These are phyloP conservation scores for Colletotrichum chlorophyti DNA, from an alignment of 2,329 filamentous ascomycete genomes.

Conservation along the genomic window DNA sequence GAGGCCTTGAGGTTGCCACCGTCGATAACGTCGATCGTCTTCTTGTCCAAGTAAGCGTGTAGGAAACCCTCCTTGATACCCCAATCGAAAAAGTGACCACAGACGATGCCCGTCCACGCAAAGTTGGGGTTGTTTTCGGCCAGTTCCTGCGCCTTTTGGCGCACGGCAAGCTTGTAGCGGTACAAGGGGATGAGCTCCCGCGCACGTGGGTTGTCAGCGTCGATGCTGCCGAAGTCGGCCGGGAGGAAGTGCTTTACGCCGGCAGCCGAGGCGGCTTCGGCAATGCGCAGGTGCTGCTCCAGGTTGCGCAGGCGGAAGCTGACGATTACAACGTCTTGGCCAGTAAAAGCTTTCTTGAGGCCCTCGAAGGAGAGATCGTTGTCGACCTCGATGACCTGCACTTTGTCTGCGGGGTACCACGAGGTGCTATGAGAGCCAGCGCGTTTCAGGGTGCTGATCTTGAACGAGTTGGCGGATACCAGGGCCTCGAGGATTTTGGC, in stretches of 20 bases:
- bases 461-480: constrained; percentile 36
- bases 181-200: constrained; percentile 45
- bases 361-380: constrained; percentile 38
- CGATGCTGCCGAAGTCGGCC: constrained; percentile 49
- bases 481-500: constrained; percentile 40
- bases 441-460: constrained; percentile 42
- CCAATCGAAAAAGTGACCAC: constrained; percentile 51
- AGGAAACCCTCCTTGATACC: constrained; percentile 43
- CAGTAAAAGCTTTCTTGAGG: constrained; percentile 39
- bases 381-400: constrained; percentile 35
- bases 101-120: constrained; percentile 45
- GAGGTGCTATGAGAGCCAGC: constrained; percentile 37
- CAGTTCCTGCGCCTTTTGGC: constrained; percentile 37
- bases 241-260: constrained; percentile 46
- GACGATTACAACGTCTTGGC: constrained; percentile 45
- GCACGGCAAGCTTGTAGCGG: constrained; percentile 41
- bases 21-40: constrained; percentile 42
- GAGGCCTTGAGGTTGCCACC: constrained; percentile 40
- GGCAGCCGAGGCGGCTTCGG: constrained; percentile 42
- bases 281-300: constrained; percentile 41
- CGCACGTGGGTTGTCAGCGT: constrained; percentile 41
- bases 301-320: constrained; percentile 39
- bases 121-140: constrained; percentile 35
- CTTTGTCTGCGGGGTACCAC: constrained; percentile 25
- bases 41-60: constrained; percentile 40